Percentiles rank a stretch among this genome's conserved stretches.
These are phyloP conservation scores for Discostella stelligera DNA, from an alignment of 352 stramenopile species.

Conservation along the genomic window DNA sequence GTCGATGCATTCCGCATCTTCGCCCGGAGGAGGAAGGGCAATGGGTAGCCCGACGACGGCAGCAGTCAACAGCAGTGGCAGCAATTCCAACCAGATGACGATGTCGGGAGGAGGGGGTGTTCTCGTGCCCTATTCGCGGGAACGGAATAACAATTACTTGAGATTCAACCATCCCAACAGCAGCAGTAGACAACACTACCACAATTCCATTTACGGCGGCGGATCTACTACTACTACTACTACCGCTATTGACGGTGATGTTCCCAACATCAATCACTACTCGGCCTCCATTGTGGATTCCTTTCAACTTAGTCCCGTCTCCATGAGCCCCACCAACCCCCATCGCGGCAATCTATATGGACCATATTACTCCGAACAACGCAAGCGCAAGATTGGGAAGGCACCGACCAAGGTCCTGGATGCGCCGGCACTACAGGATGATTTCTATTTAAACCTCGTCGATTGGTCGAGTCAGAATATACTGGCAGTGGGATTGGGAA, in stretches of 20 bases:
- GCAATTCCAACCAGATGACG: neutral
- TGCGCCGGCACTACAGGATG: constrained; percentile 93
- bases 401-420: constrained; percentile 97
- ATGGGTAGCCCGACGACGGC: neutral
- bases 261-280: neutral
- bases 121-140: neutral
- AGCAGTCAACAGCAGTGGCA: neutral
- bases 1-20: neutral
- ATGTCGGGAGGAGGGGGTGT: neutral
- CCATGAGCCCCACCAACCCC: constrained; percentile 40
- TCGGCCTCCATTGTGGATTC: constrained; percentile 56
- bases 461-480: constrained; percentile 95
- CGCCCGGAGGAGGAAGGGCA: neutral
- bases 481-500: constrained; percentile 88
- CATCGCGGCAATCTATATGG: constrained; percentile 55
- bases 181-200: constrained; percentile 1
- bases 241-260: neutral
- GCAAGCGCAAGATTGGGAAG: constrained; percentile 86
- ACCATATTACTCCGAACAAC: constrained; percentile 50
- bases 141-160: constrained; percentile 12
- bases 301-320: constrained; percentile 67
- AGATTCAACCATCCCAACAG: constrained; percentile 3
- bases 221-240: neutral
- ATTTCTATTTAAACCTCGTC: constrained; percentile 98
- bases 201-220: constrained; percentile 8